Conservation (phyloP, 2,329 filamentous ascomycete genomes). For the Penicillium freii region DNA sequence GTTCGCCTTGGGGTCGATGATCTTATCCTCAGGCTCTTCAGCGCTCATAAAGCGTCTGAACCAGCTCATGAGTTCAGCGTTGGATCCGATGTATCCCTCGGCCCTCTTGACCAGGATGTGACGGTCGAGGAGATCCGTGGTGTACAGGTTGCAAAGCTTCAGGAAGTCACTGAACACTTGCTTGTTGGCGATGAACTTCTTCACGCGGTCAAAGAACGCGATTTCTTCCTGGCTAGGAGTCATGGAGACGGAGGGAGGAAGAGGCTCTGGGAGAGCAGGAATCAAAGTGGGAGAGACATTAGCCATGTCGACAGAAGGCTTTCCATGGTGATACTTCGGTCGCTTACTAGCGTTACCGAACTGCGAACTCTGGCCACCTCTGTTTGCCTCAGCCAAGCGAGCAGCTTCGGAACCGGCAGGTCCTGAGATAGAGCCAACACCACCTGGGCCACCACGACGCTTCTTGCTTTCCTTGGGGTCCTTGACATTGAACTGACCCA, state of each 20-base stretch:
- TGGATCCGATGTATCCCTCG: conserved; percentile 80
- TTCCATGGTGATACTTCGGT: conserved; percentile 70
- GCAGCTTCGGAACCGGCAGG: conserved; percentile 32
- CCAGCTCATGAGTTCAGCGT: conserved; percentile 81
- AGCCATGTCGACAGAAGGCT: conserved; percentile 55
- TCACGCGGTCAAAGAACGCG: conserved; percentile 91
- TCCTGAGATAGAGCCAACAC: conserved; percentile 36
- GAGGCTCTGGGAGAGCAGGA: conserved; percentile 80
- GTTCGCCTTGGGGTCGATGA: conserved; percentile 74
- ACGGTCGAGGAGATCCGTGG: conserved; percentile 85
- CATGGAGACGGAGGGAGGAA: conserved; percentile 70
- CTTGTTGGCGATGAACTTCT: conserved; percentile 93
- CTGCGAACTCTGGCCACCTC: conserved; percentile 38
- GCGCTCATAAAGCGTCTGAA: conserved; percentile 82
- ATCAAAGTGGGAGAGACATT: conserved; percentile 82
- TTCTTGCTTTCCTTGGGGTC: conserved; percentile 94
- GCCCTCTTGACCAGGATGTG: conserved; percentile 80
- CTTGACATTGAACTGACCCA: conserved; percentile 86
- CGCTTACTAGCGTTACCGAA: conserved; percentile 57
- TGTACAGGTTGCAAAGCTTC: conserved; percentile 94
- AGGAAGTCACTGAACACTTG: conserved; percentile 92
- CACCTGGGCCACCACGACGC: conserved; percentile 61
- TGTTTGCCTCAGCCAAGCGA: conserved; percentile 35
- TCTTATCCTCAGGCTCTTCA: conserved; percentile 67
- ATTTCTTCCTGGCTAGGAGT: conserved; percentile 82